Conservation (phyloP, 495 filamentous ascomycete genomes). For the Penicillium roqueforti region DNA sequence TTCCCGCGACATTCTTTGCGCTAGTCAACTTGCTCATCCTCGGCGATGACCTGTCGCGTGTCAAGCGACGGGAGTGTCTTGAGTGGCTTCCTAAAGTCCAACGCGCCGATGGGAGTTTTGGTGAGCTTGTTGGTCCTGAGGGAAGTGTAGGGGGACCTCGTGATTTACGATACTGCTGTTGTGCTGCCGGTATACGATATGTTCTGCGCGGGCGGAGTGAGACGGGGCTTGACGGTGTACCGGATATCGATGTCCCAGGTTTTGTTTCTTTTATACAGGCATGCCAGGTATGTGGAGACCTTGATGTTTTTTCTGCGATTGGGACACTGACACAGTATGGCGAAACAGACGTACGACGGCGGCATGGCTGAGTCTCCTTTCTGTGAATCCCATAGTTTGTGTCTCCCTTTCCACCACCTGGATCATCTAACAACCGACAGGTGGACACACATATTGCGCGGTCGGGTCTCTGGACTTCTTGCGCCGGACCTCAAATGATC, state of each 20-base stretch:
- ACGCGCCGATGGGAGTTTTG: constrained; percentile 84
- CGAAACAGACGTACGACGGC: constrained; percentile 75
- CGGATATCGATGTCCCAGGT: constrained; percentile 71
- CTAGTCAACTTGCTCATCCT: constrained; percentile 69
- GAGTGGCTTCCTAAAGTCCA: constrained; percentile 74
- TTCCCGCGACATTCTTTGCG: constrained; percentile 86
- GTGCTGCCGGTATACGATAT: constrained; percentile 75
- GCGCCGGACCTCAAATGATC: constrained; percentile 34
- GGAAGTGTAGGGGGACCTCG: constrained; percentile 67
- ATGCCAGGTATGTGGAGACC: constrained; percentile 53
- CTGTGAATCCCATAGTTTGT: constrained; percentile 84
- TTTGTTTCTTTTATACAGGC: constrained; percentile 67
- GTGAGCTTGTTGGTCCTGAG: constrained; percentile 63
- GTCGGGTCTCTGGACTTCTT: constrained; percentile 71
- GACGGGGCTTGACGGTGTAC: constrained; percentile 49
- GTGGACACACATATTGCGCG: constrained; percentile 85
- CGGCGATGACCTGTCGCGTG: constrained; percentile 64
- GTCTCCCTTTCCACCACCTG: constrained; percentile 4
- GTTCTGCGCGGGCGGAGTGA: constrained; percentile 61
- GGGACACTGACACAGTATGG: constrained; percentile 19
- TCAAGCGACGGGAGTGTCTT: constrained; percentile 65
- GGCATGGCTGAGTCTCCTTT: constrained; percentile 77
- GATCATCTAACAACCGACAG: constrained; percentile 41
- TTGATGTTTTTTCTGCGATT: neutral
- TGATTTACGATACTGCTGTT: constrained; percentile 85